A percentile compares a stretch with the other conserved stretches of the same genome.
Evolutionary conservation across 2,329 filamentous ascomycete genomes (phyloP).

Genomic region (Alternaria sp.): DNA sequence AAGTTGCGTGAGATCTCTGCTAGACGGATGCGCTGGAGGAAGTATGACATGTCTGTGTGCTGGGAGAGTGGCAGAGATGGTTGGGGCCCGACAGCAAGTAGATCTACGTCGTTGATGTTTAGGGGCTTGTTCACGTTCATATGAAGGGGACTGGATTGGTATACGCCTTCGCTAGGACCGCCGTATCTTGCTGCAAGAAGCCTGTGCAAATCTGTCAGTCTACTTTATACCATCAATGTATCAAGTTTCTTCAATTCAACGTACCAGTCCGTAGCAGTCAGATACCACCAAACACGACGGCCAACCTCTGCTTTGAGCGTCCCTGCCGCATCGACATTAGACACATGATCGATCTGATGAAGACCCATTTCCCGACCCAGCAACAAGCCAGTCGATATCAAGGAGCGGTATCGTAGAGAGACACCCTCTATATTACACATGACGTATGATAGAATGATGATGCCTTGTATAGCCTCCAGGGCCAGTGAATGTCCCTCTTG

Average conservation of each 20-base stretch:
- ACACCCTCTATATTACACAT: constrained; percentile 47
- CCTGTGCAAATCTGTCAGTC: background rate
- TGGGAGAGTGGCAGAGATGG: background rate
- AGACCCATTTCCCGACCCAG: constrained; percentile 26
- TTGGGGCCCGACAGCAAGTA: rapidly evolving
- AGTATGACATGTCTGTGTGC: constrained; percentile 51
- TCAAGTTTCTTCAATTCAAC: too few relatives aligned
- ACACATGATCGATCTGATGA: constrained; percentile 17
- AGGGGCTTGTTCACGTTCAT: background rate
- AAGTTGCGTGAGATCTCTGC: constrained; percentile 48
- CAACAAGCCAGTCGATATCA: constrained; percentile 42
- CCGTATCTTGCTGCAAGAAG: background rate
- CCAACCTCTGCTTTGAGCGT: constrained; percentile 44
- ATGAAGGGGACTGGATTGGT: background rate
- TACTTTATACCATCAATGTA: background rate
- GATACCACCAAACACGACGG: constrained; percentile 53
- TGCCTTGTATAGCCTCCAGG: constrained; percentile 45
- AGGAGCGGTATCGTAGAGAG: constrained; percentile 39
- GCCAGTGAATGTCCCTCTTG: background rate
- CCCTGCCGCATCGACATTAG: constrained; percentile 9
- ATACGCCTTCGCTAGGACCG: background rate
- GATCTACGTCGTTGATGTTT: background rate
- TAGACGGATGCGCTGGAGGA: constrained; percentile 44
- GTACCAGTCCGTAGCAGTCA: constrained; percentile 26
- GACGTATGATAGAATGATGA: constrained; percentile 44